A percentile compares a stretch with the other conserved stretches of the same genome.
These are phyloP conservation scores for Dactylellina drechsleri DNA, from an alignment of 2,329 filamentous ascomycete species.

Conservation along the genomic window DNA sequence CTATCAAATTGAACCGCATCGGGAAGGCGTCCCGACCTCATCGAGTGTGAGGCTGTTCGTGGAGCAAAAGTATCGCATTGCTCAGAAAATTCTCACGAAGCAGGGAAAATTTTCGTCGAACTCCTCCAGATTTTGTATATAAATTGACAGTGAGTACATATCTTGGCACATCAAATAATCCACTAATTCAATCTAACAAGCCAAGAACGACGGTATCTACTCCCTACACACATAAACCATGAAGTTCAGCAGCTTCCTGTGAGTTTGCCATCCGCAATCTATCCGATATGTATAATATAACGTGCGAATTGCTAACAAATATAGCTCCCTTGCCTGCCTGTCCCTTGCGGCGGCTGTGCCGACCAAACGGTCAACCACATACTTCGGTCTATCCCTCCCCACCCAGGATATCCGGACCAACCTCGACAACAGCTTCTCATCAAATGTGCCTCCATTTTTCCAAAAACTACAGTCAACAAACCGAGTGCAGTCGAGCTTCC, in stretches of 20 bases:
- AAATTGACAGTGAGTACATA: background rate
- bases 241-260: slow-evolving; percentile 15
- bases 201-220: too few relatives aligned
- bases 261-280: background rate
- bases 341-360: slow-evolving; percentile 4
- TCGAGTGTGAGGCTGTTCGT: too few relatives aligned
- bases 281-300: background rate
- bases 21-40: too few relatives aligned
- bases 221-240: background rate
- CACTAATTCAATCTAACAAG: too few relatives aligned
- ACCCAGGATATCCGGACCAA: background rate
- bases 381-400: slow-evolving; percentile 6
- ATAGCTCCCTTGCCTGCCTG: slow-evolving; percentile 1
- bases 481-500: slow-evolving; percentile 85
- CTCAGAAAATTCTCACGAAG: background rate
- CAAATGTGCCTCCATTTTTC: slow-evolving; percentile 73
- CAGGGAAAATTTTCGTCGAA: slow-evolving; percentile 3
- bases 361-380: background rate
- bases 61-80: too few relatives aligned
- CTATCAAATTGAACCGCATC: too few relatives aligned
- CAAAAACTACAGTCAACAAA: slow-evolving; percentile 76
- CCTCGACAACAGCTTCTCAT: slow-evolving; percentile 2
- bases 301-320: background rate
- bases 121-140: slow-evolving; percentile 10
- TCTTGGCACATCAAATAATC: too few relatives aligned